Percentiles rank a stretch among this genome's conserved stretches.
Evolutionary conservation across 2,329 filamentous ascomycete species (phyloP).

Genomic region (Myriangium duriaei): DNA sequence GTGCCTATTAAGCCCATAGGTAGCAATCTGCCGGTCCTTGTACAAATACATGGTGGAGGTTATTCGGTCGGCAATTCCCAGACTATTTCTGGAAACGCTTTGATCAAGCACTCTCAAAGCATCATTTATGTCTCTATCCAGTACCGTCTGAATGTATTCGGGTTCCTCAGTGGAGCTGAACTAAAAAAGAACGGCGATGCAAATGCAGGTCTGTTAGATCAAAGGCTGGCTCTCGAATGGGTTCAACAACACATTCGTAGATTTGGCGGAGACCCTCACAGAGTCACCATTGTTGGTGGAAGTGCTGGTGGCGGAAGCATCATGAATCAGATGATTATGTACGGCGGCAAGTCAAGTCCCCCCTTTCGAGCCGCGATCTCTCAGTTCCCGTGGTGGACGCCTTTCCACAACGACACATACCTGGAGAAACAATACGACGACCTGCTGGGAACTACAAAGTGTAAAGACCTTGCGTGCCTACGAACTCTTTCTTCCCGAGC

Average conservation of each 20-base stretch:
- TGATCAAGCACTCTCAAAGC: conserved; percentile 21
- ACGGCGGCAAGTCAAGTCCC: conserved; percentile 25
- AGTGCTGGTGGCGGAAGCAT: conserved; percentile 19
- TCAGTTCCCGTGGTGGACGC: conserved; percentile 17
- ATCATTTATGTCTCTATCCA: conserved; percentile 21
- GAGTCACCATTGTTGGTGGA: conserved; percentile 17
- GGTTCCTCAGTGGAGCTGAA: conserved; percentile 14
- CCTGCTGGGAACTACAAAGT: conserved; percentile 20
- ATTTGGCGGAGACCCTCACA: conserved; percentile 16
- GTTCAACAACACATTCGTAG: conserved; percentile 13
- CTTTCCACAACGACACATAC: conserved; percentile 18
- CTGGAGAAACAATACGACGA: conserved; percentile 22
- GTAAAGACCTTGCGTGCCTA: conserved; percentile 20
- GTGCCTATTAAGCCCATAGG: conserved; percentile 23
- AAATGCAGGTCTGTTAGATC: conserved; percentile 16
- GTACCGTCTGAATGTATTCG: conserved; percentile 21
- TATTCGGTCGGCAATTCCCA: conserved; percentile 22
- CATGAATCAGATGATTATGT: conserved; percentile 25
- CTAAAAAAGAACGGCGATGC: conserved; percentile 12
- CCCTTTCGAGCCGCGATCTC: conserved; percentile 33
- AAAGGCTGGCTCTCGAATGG: conserved; percentile 15
- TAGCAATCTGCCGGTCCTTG: conserved; percentile 18
- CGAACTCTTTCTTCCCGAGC: conserved; percentile 12
- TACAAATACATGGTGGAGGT: conserved; percentile 23
- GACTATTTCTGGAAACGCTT: conserved; percentile 14